Evolutionary conservation across 2,329 filamentous ascomycete species (phyloP).

Genomic region (Bipolaris bicolor): DNA sequence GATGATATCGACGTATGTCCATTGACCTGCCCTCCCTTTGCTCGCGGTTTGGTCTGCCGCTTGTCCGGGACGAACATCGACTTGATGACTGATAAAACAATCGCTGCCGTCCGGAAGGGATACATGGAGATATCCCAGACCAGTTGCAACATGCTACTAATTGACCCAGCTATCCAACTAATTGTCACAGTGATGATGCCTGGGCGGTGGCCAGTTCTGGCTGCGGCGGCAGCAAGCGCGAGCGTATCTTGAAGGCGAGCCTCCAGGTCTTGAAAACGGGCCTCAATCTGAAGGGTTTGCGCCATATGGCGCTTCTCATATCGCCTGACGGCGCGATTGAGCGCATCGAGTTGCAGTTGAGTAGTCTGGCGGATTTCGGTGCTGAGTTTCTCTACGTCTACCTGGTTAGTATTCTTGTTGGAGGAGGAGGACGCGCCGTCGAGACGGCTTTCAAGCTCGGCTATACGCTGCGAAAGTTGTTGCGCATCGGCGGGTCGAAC

Average conservation of each 20-base stretch:
- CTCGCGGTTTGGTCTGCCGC: conserved; percentile 30
- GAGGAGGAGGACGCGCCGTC: conserved; percentile 48
- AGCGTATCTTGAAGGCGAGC: conserved; percentile 76
- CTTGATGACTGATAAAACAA: conserved; percentile 20
- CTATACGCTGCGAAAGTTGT: conserved; percentile 66
- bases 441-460: conserved; percentile 69
- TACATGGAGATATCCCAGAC: conserved; percentile 39
- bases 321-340: conserved; percentile 85
- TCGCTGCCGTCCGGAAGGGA: conserved; percentile 35
- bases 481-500: conserved; percentile 27
- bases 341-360: conserved; percentile 82
- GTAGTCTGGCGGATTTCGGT: conserved; percentile 68
- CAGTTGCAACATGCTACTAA: conserved; percentile 31
- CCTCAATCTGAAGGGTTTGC: conserved; percentile 76
- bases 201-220: conserved; percentile 44
- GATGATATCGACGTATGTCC: conserved; percentile 33
- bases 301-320: conserved; percentile 89
- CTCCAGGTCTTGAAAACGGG: conserved; percentile 74
- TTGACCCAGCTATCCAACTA: conserved; percentile 34
- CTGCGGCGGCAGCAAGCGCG: conserved; percentile 75
- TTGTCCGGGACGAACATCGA: conserved; percentile 33
- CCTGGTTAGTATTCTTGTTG: conserved; percentile 31
- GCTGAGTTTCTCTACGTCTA: conserved; percentile 51
- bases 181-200: conserved; percentile 38
- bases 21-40: conserved; percentile 29